Evolutionary conservation across 306 rosid genomes (phyloP), one percentile per base, ranked within the genome.

Genomic region (Mimosa pudica): DNA sequence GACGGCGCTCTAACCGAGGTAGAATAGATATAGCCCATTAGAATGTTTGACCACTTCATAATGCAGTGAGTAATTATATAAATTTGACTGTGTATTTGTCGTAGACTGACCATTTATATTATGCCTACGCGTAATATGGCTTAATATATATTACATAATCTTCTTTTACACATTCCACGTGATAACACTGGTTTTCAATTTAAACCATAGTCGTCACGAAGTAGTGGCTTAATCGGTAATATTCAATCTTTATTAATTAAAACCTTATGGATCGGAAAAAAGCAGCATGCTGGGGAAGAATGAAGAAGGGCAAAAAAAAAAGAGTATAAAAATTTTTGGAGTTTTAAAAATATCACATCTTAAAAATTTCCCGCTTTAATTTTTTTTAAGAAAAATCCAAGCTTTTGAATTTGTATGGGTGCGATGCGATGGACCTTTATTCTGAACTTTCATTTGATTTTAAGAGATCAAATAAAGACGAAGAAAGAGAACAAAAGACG

Each of bases 1-100:
- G 93, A 87, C 90, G 86, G 90, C 98, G 89, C 84, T 71, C 55
- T 79, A 64, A 80, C 67, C 98, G 94, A 93, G 93, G 92, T 73
- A 49, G 63, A 55, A 24, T 24, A 24, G 61, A 6, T 61, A 48
- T 55, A 4, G 58, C 35, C 44, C 41, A 70, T 67, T 82, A 46
- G 3, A 79, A 81, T 81, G 77, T 89, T 88, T 88, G 88, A 88
- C 93, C 87, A 81, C 44, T 76, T 77, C 81, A 83, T 78, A 76
- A 62, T 47, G 74, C 83, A 11, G 16, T 10, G 7, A 30, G 13
- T 20, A 51, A 51, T 51, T 51, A 51, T 8, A 58, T 58, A 20
- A 10, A 30, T 61, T 61, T n/a, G 4, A 14, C 16, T 1, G 13
- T 60, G 16, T 1, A 8, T 60, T 2, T 1, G 3, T 18, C 33